A percentile compares a stretch with the other conserved stretches of the same genome.
These are phyloP conservation scores for Mortierella sp. DNA, from an alignment of 371 early-diverging fungal genomes.

Conservation along the genomic window DNA sequence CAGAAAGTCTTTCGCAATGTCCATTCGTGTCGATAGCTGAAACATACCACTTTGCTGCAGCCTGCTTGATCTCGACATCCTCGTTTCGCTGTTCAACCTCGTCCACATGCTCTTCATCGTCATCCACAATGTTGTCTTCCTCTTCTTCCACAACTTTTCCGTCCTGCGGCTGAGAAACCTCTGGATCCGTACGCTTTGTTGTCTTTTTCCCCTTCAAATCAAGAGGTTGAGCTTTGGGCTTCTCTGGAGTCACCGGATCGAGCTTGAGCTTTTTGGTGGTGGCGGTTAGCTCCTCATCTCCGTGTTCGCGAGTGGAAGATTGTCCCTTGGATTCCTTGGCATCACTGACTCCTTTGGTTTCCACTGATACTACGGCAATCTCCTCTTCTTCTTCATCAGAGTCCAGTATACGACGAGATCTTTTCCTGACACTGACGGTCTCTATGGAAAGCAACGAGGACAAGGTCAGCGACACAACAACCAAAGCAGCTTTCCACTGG, in stretches of 20 bases:
- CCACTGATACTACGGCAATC: neutral
- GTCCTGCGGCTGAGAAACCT: neutral
- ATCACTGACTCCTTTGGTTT: neutral
- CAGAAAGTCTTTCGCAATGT: neutral
- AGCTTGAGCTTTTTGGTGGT: constrained; percentile 41
- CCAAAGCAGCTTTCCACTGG: neutral
- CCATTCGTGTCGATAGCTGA: neutral
- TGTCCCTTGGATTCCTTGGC: neutral
- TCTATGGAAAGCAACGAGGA: constrained; percentile 2
- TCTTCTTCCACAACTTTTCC: neutral
- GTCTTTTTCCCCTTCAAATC: neutral
- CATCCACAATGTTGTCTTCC: constrained; percentile 36
- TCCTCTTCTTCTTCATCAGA: constrained; percentile 39
- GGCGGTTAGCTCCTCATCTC: constrained; percentile 28
- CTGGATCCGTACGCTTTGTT: neutral
- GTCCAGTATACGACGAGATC: constrained; percentile 27
- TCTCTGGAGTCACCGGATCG: constrained; percentile 25
- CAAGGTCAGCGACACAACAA: neutral
- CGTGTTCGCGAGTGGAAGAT: constrained; percentile 17
- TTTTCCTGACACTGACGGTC: constrained; percentile 24
- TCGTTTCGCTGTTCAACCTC: constrained; percentile 43
- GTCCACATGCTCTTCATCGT: constrained; percentile 41
- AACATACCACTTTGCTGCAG: constrained; percentile 55
- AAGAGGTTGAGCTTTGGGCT: constrained; percentile 13
- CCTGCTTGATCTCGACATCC: constrained; percentile 46